Base-by-base conservation (phyloP, 2,329 filamentous ascomycete genomes). In the Pseudocercospora pini-densiflorae region DNA sequence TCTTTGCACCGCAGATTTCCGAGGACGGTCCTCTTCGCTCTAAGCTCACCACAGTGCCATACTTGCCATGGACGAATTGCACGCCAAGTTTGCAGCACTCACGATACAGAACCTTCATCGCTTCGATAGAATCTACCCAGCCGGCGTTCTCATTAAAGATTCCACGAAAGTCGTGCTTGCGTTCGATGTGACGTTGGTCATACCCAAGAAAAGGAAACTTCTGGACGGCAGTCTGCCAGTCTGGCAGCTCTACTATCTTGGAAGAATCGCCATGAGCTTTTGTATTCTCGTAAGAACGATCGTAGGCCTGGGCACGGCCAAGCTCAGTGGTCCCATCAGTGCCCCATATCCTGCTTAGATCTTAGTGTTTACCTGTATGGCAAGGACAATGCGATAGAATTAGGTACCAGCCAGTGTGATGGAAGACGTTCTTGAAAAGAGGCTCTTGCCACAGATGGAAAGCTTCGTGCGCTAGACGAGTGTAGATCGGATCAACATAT, bases 401-500 rank as follows among this genome's bases (percentile, higher is more conserved):
- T 6, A 6, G 27, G 24, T 7, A 51, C 47, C 47, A 51, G 12
- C 47, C 47, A 7, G 47, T 51, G 9, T 51, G 47, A 51, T 51
- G 47, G 47, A 51, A 51, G 14, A 51, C 47, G n/a, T 51, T 9
- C 19, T 51, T 51, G 47, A 51, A 51, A 9, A 51, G 21, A 5
- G 47, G 47, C 23, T 51, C 47, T 24, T 51, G 47, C 47, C 47
- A 51, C 47, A 51, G 23, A 24, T 51, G 47, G 6, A 51, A 51
- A 9, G 47, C 47, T 19, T 51, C 47, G 21, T 51, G 47, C 19
- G 47, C 47, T 1, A 51, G 47, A 16, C 47, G 47, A 27, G 47
- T 51, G 47, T 51, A 51, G 19, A 51, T 51, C n/a, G 47, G 47
- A 51, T 51, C 47, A 51, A 51, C 47, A 19, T 51, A 51, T 19